Conservation (phyloP, 345 rosid species). For the Acer campestre region DNA sequence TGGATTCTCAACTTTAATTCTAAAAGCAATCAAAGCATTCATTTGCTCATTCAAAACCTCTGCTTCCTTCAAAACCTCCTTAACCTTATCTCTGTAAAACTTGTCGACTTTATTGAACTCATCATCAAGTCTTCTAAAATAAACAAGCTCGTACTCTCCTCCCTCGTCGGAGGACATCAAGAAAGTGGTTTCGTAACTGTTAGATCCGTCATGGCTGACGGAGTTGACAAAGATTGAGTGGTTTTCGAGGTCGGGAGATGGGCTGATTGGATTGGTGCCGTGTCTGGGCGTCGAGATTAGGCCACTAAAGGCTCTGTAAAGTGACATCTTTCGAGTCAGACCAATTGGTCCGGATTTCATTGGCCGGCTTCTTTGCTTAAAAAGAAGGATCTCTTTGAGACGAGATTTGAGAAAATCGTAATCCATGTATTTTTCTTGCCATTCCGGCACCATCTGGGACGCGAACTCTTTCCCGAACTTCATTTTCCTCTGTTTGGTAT, state of each 20-base stretch:
- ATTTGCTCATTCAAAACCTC: slow-evolving; percentile 51
- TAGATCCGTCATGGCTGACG: slow-evolving; percentile 29
- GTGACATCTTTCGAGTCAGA: slow-evolving; percentile 7
- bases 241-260: slow-evolving; percentile 43
- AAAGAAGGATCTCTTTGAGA: slow-evolving; percentile 52
- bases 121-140: slow-evolving; percentile 64
- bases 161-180: slow-evolving; percentile 61
- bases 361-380: slow-evolving; percentile 36
- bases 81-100: slow-evolving; percentile 52
- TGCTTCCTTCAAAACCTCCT: slow-evolving; percentile 65
- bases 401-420: slow-evolving; percentile 51
- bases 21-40: slow-evolving; percentile 77
- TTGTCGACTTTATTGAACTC: slow-evolving; percentile 65
- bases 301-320: slow-evolving; percentile 72
- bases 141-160: slow-evolving; percentile 62
- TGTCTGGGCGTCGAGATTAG: slow-evolving; percentile 27
- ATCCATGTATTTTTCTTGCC: slow-evolving; percentile 74
- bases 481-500: slow-evolving; percentile 31
- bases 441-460: slow-evolving; percentile 78
- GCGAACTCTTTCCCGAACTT: slow-evolving; percentile 75
- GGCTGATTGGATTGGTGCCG: slow-evolving; percentile 14
- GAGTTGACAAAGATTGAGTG: slow-evolving; percentile 46
- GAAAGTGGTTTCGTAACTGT: slow-evolving; percentile 53
- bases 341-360: no score
- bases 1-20: slow-evolving; percentile 75